Evolutionary conservation across 176 grass and related monocot species (phyloP).

Genomic region (Eragrostis curvula): DNA sequence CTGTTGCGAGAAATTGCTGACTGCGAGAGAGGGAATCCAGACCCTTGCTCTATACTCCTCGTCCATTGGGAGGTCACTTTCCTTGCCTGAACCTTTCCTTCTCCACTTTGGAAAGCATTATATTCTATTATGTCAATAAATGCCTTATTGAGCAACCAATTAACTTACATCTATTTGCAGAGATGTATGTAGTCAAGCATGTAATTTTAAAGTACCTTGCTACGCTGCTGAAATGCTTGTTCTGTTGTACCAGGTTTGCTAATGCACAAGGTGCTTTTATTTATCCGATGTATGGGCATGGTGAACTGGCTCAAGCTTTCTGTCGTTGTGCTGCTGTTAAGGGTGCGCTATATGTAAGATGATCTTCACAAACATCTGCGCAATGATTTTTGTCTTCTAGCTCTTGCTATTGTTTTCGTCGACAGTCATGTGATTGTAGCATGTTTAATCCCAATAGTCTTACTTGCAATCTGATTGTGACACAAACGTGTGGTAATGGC

Average conservation of each 20-base stretch:
- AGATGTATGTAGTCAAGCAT: neutral
- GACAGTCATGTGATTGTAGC: no score
- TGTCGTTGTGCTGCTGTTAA: conserved; percentile 96
- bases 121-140: conserved; percentile 30
- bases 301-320: conserved; percentile 95
- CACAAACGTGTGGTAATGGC: no score
- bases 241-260: conserved; percentile 64
- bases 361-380: conserved; percentile 22
- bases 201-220: neutral
- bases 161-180: conserved; percentile 1
- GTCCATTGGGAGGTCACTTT: conserved; percentile 71
- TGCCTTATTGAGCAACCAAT: neutral
- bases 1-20: conserved; percentile 54
- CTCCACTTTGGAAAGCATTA: conserved; percentile 10
- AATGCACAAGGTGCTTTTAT: conserved; percentile 86
- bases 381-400: no score
- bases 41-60: conserved; percentile 73
- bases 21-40: conserved; percentile 71
- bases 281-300: conserved; percentile 94
- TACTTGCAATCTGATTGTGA: no score
- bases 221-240: neutral
- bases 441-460: no score
- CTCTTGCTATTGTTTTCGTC: no score
- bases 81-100: conserved; percentile 8
- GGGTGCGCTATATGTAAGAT: conserved; percentile 95